Conservation (phyloP, 2,329 filamentous ascomycete species). For the Xylaria polymorpha region DNA sequence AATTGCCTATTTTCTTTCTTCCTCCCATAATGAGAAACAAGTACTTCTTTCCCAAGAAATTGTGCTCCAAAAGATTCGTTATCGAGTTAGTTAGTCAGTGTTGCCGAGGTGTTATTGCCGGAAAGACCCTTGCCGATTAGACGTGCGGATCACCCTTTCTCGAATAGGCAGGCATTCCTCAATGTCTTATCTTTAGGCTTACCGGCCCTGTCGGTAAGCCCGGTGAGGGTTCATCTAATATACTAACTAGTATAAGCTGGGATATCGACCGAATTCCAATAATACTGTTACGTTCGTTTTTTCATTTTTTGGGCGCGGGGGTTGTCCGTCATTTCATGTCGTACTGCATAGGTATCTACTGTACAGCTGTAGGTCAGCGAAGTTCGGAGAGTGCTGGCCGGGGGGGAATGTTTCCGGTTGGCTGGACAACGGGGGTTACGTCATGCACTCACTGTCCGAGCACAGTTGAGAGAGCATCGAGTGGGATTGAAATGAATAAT, state of each 20-base stretch:
- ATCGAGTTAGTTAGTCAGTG: slow-evolving; percentile 1
- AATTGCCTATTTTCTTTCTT: background rate
- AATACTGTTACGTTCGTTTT: too few relatives aligned
- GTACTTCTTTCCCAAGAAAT: background rate
- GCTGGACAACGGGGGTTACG: slow-evolving; percentile 1
- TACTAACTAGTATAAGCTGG: background rate
- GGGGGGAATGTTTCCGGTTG: background rate
- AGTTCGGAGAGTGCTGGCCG: background rate
- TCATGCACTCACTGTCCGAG: background rate
- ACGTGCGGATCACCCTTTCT: slow-evolving; percentile 38
- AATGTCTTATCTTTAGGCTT: slow-evolving; percentile 40
- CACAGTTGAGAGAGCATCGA: too few relatives aligned
- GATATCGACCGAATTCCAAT: background rate
- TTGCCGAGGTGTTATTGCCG: slow-evolving; percentile 24
- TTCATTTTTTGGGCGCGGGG: background rate
- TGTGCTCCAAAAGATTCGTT: background rate
- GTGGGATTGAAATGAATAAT: too few relatives aligned
- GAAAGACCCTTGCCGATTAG: slow-evolving; percentile 13
- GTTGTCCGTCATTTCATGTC: background rate
- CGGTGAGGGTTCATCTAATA: background rate
- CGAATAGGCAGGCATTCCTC: slow-evolving; percentile 46
- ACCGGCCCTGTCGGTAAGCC: background rate
- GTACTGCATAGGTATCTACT: background rate
- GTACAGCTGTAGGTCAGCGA: background rate
- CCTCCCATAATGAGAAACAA: background rate